These are phyloP conservation scores for Aspergillus carlsbadensis DNA, from an alignment of 495 filamentous ascomycete species.

Conservation along the genomic window DNA sequence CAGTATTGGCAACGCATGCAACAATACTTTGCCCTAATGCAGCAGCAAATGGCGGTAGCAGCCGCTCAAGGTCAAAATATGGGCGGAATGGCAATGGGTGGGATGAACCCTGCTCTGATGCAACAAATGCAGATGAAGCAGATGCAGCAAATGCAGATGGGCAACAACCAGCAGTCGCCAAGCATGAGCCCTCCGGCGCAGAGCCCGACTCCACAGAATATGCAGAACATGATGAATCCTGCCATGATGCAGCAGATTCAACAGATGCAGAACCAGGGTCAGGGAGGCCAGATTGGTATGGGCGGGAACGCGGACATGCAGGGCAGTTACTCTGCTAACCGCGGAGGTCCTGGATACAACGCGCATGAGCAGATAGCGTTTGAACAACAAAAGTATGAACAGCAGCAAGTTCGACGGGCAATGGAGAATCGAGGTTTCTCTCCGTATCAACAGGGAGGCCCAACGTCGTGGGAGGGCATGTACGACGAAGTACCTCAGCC, in stretches of 20 bases:
- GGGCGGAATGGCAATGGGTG: slow-evolving; percentile 62
- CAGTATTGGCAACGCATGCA: slow-evolving; percentile 98
- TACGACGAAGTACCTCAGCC: slow-evolving; percentile 97
- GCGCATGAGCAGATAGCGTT: slow-evolving; percentile 77
- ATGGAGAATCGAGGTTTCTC: slow-evolving; percentile 47
- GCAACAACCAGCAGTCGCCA: slow-evolving; percentile 44
- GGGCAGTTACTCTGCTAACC: slow-evolving; percentile 33
- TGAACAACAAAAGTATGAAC: slow-evolving; percentile 85
- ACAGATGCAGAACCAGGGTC: slow-evolving; percentile 53
- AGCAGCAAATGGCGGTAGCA: slow-evolving; percentile 64
- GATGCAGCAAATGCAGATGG: slow-evolving; percentile 71
- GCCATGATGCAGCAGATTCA: slow-evolving; percentile 77
- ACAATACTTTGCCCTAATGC: slow-evolving; percentile 92
- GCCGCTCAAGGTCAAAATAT: slow-evolving; percentile 42
- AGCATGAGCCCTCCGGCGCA: slow-evolving; percentile 50
- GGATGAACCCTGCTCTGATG: slow-evolving; percentile 80
- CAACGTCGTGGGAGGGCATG: slow-evolving; percentile 97
- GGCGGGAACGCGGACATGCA: slow-evolving; percentile 19
- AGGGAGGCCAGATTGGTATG: slow-evolving; percentile 23
- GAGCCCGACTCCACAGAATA: slow-evolving; percentile 38
- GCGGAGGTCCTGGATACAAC: slow-evolving; percentile 59
- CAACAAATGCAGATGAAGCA: slow-evolving; percentile 80
- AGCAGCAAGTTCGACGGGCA: slow-evolving; percentile 58
- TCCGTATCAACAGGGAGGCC: slow-evolving; percentile 55
- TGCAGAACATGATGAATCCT: slow-evolving; percentile 56